Evolutionary conservation across 805 yeast species (phyloP).

Genomic region (Starmera quercuum): DNA sequence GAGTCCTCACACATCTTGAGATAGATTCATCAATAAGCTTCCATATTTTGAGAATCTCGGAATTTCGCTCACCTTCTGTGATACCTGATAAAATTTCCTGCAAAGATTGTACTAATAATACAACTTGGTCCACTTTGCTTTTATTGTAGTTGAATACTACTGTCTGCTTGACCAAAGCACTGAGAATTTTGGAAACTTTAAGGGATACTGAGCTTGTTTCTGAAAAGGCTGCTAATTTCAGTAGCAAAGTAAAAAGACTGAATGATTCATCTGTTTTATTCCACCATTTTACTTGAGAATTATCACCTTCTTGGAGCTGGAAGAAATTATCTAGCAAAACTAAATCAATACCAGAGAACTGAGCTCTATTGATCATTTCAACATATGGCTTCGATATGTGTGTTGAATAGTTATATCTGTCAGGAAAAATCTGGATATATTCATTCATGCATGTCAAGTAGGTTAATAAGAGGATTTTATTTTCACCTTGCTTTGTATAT

Average conservation of each 20-base stretch:
- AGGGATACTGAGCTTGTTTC: conserved; percentile 20
- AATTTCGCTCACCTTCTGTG: conserved; percentile 4
- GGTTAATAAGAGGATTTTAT: conserved; percentile 41
- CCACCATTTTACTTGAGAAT: conserved; percentile 74
- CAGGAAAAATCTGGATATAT: conserved; percentile 32
- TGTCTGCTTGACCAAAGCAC: conserved; percentile 41
- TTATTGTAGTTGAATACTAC: conserved; percentile 42
- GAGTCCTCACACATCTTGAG: conserved; percentile 61
- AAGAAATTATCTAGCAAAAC: conserved; percentile 52
- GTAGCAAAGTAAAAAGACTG: conserved; percentile 61
- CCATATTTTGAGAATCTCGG: conserved; percentile 38
- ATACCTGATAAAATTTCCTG: conserved; percentile 12
- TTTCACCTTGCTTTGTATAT: conserved; percentile 25
- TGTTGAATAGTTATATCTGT: conserved; percentile 22
- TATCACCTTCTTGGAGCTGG: conserved; percentile 48
- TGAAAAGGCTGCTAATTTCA: conserved; percentile 42
- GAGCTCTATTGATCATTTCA: conserved; percentile 23
- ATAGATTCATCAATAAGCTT: conserved; percentile 67
- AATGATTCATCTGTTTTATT: conserved; percentile 37
- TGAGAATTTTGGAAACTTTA: conserved; percentile 44
- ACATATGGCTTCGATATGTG: conserved; percentile 25
- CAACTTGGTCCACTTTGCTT: conserved; percentile 45
- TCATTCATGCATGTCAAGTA: conserved; percentile 34
- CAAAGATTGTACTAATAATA: conserved; percentile 46
- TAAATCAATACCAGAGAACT: conserved; percentile 46